These are phyloP conservation scores for Clavispora asparagi DNA, from an alignment of 805 yeast genomes.

Conservation along the genomic window DNA sequence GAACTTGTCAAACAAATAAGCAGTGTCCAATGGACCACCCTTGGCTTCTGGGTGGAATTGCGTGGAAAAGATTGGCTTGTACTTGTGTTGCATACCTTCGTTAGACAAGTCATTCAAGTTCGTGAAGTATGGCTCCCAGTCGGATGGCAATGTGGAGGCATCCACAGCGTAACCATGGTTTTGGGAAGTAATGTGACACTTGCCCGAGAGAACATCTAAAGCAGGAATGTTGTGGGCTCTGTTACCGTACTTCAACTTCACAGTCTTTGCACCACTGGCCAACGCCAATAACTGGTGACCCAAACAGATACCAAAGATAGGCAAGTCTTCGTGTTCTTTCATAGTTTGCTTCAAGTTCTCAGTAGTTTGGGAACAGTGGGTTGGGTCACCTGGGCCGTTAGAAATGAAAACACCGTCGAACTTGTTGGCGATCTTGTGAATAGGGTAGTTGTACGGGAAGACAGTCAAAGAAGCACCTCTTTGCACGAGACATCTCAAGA, in stretches of 20 bases:
- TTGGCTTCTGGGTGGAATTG: conserved; percentile 99
- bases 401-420: conserved; percentile 94
- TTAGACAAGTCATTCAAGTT: conserved; percentile 94
- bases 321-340: conserved; percentile 58
- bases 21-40: conserved; percentile 96
- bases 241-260: conserved; percentile 94
- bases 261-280: conserved; percentile 90
- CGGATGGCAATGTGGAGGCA: conserved; percentile 63
- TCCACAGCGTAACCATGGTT: conserved; percentile 99
- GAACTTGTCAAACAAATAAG: conserved; percentile 86
- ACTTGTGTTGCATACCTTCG: conserved; percentile 92
- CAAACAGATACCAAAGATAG: conserved; percentile 95
- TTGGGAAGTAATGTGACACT: conserved; percentile 97
- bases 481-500: conserved; percentile 84
- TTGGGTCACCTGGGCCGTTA: conserved; percentile 98
- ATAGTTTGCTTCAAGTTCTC: conserved; percentile 67
- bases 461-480: conserved; percentile 97
- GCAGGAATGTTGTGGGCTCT: conserved; percentile 99
- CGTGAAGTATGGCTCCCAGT: conserved; percentile 76
- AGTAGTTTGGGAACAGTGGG: conserved; percentile 78
- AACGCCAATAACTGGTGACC: conserved; percentile 96
- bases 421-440: conserved; percentile 82
- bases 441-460: conserved; percentile 92
- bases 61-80: conserved; percentile 89
- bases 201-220: conserved; percentile 80